Conservation (phyloP, 2,329 filamentous ascomycete genomes). For the Colletotrichum lini region DNA sequence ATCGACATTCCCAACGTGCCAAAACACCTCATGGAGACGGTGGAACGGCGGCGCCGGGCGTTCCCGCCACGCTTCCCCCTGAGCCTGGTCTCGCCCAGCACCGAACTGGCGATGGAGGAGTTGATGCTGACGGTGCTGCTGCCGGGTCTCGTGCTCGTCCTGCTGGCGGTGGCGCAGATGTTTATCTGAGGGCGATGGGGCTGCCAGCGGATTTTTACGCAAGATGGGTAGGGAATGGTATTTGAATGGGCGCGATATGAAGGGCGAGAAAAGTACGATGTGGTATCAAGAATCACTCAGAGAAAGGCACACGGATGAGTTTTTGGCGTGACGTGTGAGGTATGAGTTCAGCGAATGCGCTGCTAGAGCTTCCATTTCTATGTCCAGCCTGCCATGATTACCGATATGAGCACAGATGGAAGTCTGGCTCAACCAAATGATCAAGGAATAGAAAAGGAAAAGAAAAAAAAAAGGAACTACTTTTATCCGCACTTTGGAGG, state of each 20-base stretch:
- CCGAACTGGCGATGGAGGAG: conserved; percentile 32
- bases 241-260: too few species aligned
- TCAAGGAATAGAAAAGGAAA: not conserved
- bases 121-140: conserved; percentile 24
- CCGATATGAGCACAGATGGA: not conserved
- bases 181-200: not conserved
- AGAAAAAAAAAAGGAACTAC: not conserved
- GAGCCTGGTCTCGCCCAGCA: conserved; percentile 22
- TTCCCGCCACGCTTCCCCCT: conserved; percentile 35
- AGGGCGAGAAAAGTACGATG: not conserved
- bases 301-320: too few species aligned
- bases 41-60: conserved; percentile 32
- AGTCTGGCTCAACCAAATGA: not conserved
- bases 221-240: not conserved
- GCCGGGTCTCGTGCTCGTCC: conserved; percentile 11
- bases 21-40: conserved; percentile 44
- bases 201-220: not conserved
- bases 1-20: conserved; percentile 47
- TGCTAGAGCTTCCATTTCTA: too few species aligned
- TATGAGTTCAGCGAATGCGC: too few species aligned
- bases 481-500: not conserved
- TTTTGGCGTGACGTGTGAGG: too few species aligned
- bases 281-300: not conserved
- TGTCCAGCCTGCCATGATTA: too few species aligned
- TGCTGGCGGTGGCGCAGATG: conserved; percentile 21